Evolutionary conservation across 495 filamentous ascomycete species (phyloP), one percentile per base, ranked within the genome.

Genomic region (Friedmanniomyces simplex): DNA sequence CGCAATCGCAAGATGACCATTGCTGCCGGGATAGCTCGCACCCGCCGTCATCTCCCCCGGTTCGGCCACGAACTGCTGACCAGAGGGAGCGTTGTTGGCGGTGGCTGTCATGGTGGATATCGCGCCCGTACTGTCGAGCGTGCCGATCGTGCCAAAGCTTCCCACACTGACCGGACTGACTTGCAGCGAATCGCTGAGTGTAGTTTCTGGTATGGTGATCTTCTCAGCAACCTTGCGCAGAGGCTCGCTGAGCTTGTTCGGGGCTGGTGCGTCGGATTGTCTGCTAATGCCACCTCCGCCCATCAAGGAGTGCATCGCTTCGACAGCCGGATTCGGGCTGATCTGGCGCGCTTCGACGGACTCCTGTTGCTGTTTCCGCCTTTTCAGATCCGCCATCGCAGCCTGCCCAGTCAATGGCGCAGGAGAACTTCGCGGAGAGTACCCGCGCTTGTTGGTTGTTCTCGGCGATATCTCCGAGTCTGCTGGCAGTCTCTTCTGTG

Each of bases 381-480:
- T 71, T 52, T 68, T 76, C 58, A 82, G 72, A 47, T 83, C 81
- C 49, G 77, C 78, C 54, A 81, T 60, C 26, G 75, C 79, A 46
- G 74, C 76, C n/a, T 77, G 78, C 36, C 74, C 80, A 12, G 79
- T 82, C 34, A 81, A 43, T 1, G 61, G 73, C 58, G 72, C 69
- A 43, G 80, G 72, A 16, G 82, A 74, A 14, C 75, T 26, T 79
- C 32, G 78, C 11, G 77, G 77, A 20, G 78, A 78, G 39, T 22
- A 34, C 24, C 54, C 50, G 10, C 11, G 41, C 46, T 51, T 61
- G 30, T 47, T 39, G 6, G 59, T 32, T 43, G 39, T 43, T 21
- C 42, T 57, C 24, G 57, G 53, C 3, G 39, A 39, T 7, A 50
- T 39, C 11, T 48, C 24, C 45, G 53, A 22, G 20, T n/a, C 32